These are phyloP conservation scores for Blepharisma japonicum DNA, from an alignment of 73 alveolate genomes.

Conservation along the genomic window DNA sequence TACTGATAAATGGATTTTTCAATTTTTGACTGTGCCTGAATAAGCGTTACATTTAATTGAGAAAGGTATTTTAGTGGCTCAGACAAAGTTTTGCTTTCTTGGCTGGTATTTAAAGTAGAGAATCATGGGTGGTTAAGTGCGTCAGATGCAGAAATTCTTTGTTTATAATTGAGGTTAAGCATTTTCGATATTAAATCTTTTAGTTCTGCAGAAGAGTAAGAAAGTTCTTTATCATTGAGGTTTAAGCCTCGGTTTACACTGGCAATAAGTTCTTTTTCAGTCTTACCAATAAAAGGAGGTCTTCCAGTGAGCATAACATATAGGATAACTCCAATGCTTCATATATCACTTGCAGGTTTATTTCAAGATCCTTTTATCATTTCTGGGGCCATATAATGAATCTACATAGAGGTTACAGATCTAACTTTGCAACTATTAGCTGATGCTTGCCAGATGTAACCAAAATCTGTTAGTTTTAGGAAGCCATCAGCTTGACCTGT, in stretches of 20 bases:
- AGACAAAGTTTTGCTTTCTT: background rate
- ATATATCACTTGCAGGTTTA: constrained; percentile 12
- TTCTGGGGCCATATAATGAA: constrained; percentile 38
- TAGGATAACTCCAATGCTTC: constrained; percentile 44
- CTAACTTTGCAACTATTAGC: too few relatives aligned
- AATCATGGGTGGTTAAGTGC: constrained; percentile 36
- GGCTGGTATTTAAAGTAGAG: background rate
- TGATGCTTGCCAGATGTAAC: too few relatives aligned
- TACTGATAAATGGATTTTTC: background rate
- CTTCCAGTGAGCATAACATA: constrained; percentile 37
- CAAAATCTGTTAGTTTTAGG: too few relatives aligned
- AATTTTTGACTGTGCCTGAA: background rate
- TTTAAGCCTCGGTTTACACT: background rate
- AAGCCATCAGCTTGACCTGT: too few relatives aligned
- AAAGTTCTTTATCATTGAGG: background rate
- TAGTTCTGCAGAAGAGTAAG: constrained; percentile 24
- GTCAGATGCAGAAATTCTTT: constrained; percentile 30
- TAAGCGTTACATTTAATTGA: background rate
- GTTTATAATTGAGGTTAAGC: constrained; percentile 29
- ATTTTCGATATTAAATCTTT: constrained; percentile 29
- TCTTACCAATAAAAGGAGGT: constrained; percentile 34
- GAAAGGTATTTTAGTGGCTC: background rate
- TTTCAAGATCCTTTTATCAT: constrained; percentile 15
- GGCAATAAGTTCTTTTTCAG: background rate
- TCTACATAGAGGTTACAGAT: too few relatives aligned